Percentiles rank a stretch among this genome's conserved stretches.
Evolutionary conservation across 2,329 filamentous ascomycete species (phyloP).

Genomic region (Ophiostoma sp.): DNA sequence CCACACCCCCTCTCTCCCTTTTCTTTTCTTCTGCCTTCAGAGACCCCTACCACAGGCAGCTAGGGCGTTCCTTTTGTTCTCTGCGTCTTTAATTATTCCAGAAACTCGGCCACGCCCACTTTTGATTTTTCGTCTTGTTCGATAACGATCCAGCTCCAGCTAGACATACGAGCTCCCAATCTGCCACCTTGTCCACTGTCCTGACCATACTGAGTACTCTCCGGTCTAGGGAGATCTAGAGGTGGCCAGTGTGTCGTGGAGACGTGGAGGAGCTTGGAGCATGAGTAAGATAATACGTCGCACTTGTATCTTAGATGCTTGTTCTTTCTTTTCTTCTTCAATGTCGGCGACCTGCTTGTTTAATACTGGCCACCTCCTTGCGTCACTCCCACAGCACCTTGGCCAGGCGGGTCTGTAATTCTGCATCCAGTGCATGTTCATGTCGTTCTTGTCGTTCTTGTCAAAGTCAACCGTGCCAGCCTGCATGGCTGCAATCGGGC

Average conservation of each 20-base stretch:
- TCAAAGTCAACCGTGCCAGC: too few relatives aligned
- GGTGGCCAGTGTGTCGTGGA: too few relatives aligned
- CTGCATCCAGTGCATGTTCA: not conserved
- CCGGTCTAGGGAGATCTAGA: not conserved
- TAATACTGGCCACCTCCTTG: not conserved
- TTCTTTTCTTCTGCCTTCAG: constrained; percentile 8
- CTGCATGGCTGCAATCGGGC: too few relatives aligned
- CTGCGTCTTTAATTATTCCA: not conserved
- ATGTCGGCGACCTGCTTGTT: not conserved
- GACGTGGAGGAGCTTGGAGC: too few relatives aligned
- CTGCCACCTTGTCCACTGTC: not conserved
- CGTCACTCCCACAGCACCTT: not conserved
- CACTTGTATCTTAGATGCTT: not conserved
- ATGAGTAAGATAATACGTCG: too few relatives aligned
- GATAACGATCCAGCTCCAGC: not conserved
- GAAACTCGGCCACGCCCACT: not conserved
- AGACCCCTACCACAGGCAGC: not conserved
- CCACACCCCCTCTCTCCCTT: constrained; percentile 10
- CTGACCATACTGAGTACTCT: not conserved
- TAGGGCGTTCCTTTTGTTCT: constrained; percentile 7
- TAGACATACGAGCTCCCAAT: too few relatives aligned
- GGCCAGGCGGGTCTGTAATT: not conserved
- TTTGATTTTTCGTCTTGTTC: not conserved
- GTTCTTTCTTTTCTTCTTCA: not conserved
- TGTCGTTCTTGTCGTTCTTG: not conserved